Conservation (phyloP, 305 asterid species). For the Solanum hybrid region DNA sequence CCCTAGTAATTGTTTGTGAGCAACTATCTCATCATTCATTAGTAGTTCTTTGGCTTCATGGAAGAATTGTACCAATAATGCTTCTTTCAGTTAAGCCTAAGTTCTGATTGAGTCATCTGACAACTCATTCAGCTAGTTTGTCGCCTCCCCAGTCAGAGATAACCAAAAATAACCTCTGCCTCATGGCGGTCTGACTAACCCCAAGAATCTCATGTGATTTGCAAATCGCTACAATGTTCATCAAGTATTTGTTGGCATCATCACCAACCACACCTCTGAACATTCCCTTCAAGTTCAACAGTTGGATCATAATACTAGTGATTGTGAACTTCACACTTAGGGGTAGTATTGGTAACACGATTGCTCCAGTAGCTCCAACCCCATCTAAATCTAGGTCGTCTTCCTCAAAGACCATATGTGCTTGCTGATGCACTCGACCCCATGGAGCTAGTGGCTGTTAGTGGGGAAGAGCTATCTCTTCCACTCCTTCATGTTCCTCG, state of each 20-base stretch:
- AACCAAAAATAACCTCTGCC: not conserved
- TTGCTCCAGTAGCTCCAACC: not conserved
- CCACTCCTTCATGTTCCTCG: not conserved
- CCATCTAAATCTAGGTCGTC: not conserved
- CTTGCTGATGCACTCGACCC: not conserved
- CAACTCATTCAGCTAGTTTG: not conserved
- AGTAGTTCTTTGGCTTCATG: not conserved
- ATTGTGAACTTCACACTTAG: not conserved
- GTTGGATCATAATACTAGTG: not conserved
- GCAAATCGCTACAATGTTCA: not conserved
- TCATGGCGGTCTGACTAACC: not conserved
- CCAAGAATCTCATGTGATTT: not conserved
- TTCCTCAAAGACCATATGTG: not conserved
- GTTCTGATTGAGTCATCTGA: not conserved
- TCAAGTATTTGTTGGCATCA: not conserved
- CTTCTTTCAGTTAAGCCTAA: not conserved
- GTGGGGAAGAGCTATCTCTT: not conserved
- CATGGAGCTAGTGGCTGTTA: not conserved
- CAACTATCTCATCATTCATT: not conserved
- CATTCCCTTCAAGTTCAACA: not conserved
- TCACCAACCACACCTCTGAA: not conserved
- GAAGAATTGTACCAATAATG: not conserved
- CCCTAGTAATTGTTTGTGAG: not conserved
- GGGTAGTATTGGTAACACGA: not conserved
- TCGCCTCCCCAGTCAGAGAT: not conserved